phyloP scores from a whole-genome alignment of 805 yeast species.

The Candida oleophila region DNA sequence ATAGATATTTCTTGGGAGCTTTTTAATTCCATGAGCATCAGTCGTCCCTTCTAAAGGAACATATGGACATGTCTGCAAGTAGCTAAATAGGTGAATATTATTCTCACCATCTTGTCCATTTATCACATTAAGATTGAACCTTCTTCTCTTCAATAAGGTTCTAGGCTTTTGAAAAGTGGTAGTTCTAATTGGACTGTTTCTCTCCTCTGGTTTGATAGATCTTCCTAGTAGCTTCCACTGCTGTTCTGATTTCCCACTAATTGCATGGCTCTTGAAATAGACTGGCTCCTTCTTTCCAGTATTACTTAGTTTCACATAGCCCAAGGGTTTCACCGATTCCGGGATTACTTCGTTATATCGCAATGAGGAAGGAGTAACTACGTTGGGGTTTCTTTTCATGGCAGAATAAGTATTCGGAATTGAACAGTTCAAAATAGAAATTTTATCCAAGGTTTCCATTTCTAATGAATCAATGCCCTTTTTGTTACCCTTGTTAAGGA shows the following conservation, averaged over 20 bases:
- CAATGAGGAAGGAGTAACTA: conserved; percentile 20
- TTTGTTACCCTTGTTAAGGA: conserved; percentile 13
- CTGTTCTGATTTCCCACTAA: conserved; percentile 28
- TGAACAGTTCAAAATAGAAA: conserved; percentile 22
- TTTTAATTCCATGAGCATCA: conserved; percentile 2
- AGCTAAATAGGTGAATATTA: conserved; percentile 23
- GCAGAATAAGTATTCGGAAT: conserved; percentile 24
- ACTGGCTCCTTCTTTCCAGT: conserved; percentile 15
- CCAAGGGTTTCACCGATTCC: conserved; percentile 12
- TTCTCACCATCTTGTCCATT: neutral
- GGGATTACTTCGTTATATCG: conserved; percentile 26
- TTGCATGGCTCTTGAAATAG: conserved; percentile 19
- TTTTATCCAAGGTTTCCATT: conserved; percentile 15
- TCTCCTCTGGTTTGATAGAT: conserved; percentile 20
- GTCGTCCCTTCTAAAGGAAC: conserved; percentile 7
- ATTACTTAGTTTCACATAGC: conserved; percentile 10
- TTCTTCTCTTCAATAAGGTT: conserved; percentile 20
- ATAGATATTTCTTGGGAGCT: conserved; percentile 26
- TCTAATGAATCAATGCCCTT: conserved; percentile 13
- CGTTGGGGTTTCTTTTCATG: conserved; percentile 27
- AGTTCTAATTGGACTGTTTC: conserved; percentile 16
- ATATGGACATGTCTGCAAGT: conserved; percentile 29
- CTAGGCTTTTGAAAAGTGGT: conserved; percentile 18
- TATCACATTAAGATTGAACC: conserved; percentile 6
- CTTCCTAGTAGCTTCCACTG: conserved; percentile 37